Evolutionary conservation across 805 yeast genomes (phyloP), one percentile per base, ranked within the genome.

Genomic region (Metschnikowia orientalis): DNA sequence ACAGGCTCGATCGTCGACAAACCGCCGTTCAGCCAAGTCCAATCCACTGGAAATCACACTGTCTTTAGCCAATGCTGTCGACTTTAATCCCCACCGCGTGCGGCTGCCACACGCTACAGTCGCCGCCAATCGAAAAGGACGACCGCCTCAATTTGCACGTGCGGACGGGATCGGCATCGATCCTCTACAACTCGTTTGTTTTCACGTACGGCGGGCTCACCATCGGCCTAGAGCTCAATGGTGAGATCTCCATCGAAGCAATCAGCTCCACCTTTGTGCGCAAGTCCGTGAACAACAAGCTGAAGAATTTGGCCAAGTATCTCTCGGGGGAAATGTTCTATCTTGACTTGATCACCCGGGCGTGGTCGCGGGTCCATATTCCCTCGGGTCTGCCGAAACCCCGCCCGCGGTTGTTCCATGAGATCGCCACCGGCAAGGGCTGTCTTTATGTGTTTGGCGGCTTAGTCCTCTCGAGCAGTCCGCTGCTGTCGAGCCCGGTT

Each of bases 121-220:
- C 78, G 42, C 89, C 89, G 5, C 65, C 69, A 5, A 46, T 58
- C 8, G 75, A 68, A 31, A 68, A 63, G 20, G 83, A 76, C 44
- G 74, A 73, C 36, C 61, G 82, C 18, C 51, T 67, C 26, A 68
- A 75, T 36, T 57, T 81, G 40, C 76, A 75, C 34, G 72, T 72
- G 28, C 64, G 90, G 36, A 78, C 87, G 1, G 92, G 92, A 10
- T 74, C 86, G 2, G 75, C 86, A 0, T 59, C 77, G 2, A 60
- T 71, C 1, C 62, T 78, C 16, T 64, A 71, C 22, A 72, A 77
- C 45, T 81, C 89, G 5, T 63, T 77, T 30, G 63, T 82, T 1
- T 70, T 78, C 18, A 78, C 75, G 0, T 75, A 65, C 51, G 90
- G 89, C n/a, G 92, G 92, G 0, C 56, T 79, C 11, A 71, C 77